Conservation (phyloP, 75 land plant species). For the Pinus albicaulis region DNA sequence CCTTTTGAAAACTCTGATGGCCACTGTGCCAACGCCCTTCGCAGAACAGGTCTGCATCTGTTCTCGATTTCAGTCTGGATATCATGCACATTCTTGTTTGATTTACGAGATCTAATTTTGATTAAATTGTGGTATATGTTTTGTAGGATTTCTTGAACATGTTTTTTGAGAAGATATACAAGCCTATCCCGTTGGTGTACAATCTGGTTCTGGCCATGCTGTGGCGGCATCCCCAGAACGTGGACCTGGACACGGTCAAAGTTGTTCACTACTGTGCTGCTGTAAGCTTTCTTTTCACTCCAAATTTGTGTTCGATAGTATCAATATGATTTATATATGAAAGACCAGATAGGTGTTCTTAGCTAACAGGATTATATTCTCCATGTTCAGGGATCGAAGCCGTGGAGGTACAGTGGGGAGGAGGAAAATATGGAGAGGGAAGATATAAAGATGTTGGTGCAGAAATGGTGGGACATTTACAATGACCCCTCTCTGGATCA, state of each 20-base stretch:
- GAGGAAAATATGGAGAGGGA: slow-evolving; percentile 61
- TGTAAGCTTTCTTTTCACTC: neutral
- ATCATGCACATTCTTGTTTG: too few relatives aligned
- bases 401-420: slow-evolving; percentile 57
- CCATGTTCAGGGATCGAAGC: slow-evolving; percentile 45
- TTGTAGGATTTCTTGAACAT: too few relatives aligned
- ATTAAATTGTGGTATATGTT: too few relatives aligned
- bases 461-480: slow-evolving; percentile 59
- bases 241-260: neutral
- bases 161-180: too few relatives aligned
- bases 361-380: neutral
- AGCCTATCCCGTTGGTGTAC: too few relatives aligned
- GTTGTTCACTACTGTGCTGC: slow-evolving; percentile 2
- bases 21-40: too few relatives aligned
- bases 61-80: too few relatives aligned
- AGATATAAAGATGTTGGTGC: slow-evolving; percentile 46
- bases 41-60: too few relatives aligned
- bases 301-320: neutral
- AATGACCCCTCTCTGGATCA: slow-evolving; percentile 40
- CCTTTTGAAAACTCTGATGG: too few relatives aligned
- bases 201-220: too few relatives aligned
- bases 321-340: neutral
- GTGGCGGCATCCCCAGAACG: neutral
- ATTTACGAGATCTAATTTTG: too few relatives aligned
- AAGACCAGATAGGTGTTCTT: too few relatives aligned